Base-by-base conservation (phyloP, 306 rosid genomes). In the Medicago lupulina region DNA sequence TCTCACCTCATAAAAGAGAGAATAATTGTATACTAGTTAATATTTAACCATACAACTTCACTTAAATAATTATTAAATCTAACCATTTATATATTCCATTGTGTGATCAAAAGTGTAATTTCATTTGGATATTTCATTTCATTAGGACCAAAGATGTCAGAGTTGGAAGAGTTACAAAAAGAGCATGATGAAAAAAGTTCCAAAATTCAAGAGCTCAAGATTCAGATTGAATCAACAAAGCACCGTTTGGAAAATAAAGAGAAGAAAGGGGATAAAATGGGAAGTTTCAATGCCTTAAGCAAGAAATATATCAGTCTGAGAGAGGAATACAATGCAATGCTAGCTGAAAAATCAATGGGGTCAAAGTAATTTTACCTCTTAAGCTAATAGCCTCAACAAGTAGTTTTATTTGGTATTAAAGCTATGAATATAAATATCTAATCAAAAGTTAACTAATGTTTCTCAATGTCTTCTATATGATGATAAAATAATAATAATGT, bases 261-360 rank as follows among this genome's bases (percentile, higher is more conserved):
- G 41, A 62, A 18, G 0, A 16, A 68, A 6, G 77, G 78, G 44
- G 88, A 85, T 34, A 67, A 82, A 80, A 50, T 79, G 82, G 85
- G 75, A 80, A 71, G 57, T 77, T 75, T 83, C 46, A 85, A 83
- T 25, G 25, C 49, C 5, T 79, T 82, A 19, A 69, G 60, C 79
- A 60, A 84, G 70, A 82, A 83, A 70, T 89, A 85, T 49, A 84
- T 70, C 71, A 51, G 39, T 34, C 39, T 85, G 5, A 82, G 82
- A 82, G 86, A 87, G 28, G 91, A 87, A 77, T 80, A 85, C 80
- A 84, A 85, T 69, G 77, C 83, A 46, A 17, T 82, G 63, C 54
- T 78, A 74, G 75, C 85, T 73, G 50, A 70, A 23, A 77, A 76
- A 63, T 75, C 71, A 43, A 82, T 39, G 58, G 70, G 73, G 70